These are phyloP conservation scores for Boletus subluridellus DNA, from an alignment of 1,284 basidiomycete genomes.

Conservation along the genomic window DNA sequence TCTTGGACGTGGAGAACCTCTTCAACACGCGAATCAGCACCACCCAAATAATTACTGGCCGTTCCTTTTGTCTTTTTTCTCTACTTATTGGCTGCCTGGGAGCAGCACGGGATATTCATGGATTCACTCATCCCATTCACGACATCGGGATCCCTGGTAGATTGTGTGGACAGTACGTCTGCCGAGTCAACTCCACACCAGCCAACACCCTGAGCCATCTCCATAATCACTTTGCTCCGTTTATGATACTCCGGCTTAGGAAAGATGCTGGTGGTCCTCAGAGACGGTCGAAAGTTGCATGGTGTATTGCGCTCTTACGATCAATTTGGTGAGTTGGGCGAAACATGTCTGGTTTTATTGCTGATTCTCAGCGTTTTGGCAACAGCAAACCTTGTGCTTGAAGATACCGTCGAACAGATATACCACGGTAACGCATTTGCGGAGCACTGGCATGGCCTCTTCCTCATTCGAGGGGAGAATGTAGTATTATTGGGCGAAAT, in stretches of 20 bases:
- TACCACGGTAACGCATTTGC: constrained; percentile 78
- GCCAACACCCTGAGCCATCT: constrained; percentile 49
- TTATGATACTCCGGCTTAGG: constrained; percentile 52
- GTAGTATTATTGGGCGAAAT: constrained; percentile 97
- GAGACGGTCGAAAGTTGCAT: constrained; percentile 95
- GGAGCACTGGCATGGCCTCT: constrained; percentile 83
- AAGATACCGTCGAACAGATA: constrained; percentile 86
- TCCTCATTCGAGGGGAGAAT: constrained; percentile 96
- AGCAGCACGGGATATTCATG: constrained; percentile 50
- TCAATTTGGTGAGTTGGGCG: constrained; percentile 83
- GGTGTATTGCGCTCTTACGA: constrained; percentile 97
- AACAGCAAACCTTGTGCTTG: constrained; percentile 88
- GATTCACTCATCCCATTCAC: constrained; percentile 96
- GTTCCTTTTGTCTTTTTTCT: constrained; percentile 24
- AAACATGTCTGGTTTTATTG: not conserved
- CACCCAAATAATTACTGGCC: constrained; percentile 19
- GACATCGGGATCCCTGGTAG: constrained; percentile 92
- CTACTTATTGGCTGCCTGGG: constrained; percentile 39
- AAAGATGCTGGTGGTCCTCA: constrained; percentile 96
- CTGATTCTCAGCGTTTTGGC: constrained; percentile 6
- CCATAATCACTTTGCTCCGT: constrained; percentile 32
- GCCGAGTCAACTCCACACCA: constrained; percentile 52
- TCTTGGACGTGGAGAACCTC: not conserved
- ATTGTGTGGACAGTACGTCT: constrained; percentile 98
- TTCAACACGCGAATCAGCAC: constrained; percentile 5